Evolutionary conservation across 2,329 filamentous ascomycete species (phyloP), one percentile per base, ranked within the genome.

Genomic region (Thermoascus crustaceus): DNA sequence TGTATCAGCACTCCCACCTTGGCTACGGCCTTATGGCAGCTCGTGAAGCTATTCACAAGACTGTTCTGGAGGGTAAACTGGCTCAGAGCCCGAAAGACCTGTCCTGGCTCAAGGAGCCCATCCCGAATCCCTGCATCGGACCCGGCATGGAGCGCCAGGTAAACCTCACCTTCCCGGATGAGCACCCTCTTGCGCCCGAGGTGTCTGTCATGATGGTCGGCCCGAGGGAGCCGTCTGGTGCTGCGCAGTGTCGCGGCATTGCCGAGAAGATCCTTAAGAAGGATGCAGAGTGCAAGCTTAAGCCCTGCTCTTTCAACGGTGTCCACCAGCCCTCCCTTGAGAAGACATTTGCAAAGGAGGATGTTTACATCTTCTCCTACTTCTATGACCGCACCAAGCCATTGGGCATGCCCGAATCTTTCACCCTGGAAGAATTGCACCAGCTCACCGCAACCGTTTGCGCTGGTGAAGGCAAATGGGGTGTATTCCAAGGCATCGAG

Each of bases 1-100:
- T 98, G 24, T 98, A 98, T 69, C 91, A 98, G 64, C 89, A 98
- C 69, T 96, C 89, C 8, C 94, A 98, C 64, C 77, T 98, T 39
- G 89, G 89, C 46, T 98, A 94, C 57, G 91, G 91, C 45, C 73
- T 98, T 40, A 98, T 96, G 88, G 80, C 85, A 46, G 93, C 91
- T 25, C 85, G 91, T 47, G 81, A 93, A 39, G 76, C 88, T 43
- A 78, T 98, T 35, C 86, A 95, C 67, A 73, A 76, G 48, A 69
- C 73, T 21, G 71, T 98, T 35, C 64, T 95, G 32, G 73, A 86
- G 43, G 78, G 83, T 38, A 72, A 86, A 52, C 71, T 81, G 57
- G 72, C 73, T 24, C 65, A 78, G 42, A 71, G 73, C 48, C 75
- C 80, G 41, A 62, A 61, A 16, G 74, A 78, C 46, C 64, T 72